A percentile compares a stretch with the other conserved stretches of the same genome.
Conservation (phyloP, 2,329 filamentous ascomycete genomes). For the Alternaria brassicicola region DNA sequence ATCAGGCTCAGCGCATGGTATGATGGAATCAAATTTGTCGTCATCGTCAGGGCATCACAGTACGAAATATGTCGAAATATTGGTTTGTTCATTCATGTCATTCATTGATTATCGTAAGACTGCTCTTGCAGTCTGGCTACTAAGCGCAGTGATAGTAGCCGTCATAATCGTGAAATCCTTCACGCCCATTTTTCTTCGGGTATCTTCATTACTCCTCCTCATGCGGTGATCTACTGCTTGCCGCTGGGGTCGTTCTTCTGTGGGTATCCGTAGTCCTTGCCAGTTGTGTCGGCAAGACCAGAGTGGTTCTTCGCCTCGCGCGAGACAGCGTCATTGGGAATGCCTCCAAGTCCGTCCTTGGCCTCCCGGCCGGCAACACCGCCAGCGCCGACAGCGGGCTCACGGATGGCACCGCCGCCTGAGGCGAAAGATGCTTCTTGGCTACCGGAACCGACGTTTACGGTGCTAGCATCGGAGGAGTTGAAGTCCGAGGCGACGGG, state of each 20-base stretch:
- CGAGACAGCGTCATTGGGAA: constrained; percentile 66
- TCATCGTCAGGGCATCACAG: neutral
- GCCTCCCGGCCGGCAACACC: constrained; percentile 67
- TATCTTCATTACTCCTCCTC: constrained; percentile 1
- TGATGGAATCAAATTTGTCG: neutral
- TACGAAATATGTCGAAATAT: neutral
- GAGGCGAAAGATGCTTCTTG: constrained; percentile 52
- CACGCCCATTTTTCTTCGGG: constrained; percentile 8
- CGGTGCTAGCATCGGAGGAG: constrained; percentile 69
- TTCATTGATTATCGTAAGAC: constrained; percentile 7
- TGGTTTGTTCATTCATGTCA: constrained; percentile 17
- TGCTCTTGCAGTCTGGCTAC: constrained; percentile 20
- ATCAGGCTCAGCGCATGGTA: neutral
- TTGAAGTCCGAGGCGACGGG: constrained; percentile 80
- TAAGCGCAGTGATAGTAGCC: constrained; percentile 18
- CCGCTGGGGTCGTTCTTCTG: constrained; percentile 49
- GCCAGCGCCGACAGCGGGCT: constrained; percentile 59
- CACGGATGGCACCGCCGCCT: constrained; percentile 54
- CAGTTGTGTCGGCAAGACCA: constrained; percentile 51
- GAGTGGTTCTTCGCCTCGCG: constrained; percentile 53
- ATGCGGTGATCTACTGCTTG: constrained; percentile 22
- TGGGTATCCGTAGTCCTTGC: constrained; percentile 52
- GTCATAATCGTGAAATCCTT: constrained; percentile 7
- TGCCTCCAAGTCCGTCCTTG: constrained; percentile 60
- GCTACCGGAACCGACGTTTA: constrained; percentile 72